Conservation (phyloP, 805 yeast species). For the Kazachstania bromeliacearum region DNA sequence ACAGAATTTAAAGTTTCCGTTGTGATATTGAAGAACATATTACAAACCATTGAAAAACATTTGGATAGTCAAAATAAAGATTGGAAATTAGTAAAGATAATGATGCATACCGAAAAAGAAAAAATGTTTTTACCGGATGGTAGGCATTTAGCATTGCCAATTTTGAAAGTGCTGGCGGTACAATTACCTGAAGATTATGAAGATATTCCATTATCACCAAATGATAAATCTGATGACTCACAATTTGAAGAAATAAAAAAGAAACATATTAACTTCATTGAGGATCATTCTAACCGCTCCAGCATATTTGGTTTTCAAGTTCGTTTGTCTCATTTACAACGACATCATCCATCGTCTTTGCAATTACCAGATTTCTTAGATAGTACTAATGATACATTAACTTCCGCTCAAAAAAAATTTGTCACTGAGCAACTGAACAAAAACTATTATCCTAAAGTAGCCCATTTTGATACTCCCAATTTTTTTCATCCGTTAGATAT, state of each 20-base stretch:
- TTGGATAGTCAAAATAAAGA: slow-evolving; percentile 11
- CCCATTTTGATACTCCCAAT: slow-evolving; percentile 14
- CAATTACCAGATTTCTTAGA: slow-evolving; percentile 18
- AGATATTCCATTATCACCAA: slow-evolving; percentile 6
- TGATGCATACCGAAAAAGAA: slow-evolving; percentile 14
- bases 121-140: slow-evolving; percentile 4
- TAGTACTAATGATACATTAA: slow-evolving; percentile 9
- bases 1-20: slow-evolving; percentile 57
- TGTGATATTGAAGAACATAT: slow-evolving; percentile 38
- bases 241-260: background rate
- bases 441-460: slow-evolving; percentile 11
- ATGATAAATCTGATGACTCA: slow-evolving; percentile 5
- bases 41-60: slow-evolving; percentile 31
- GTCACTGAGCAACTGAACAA: slow-evolving; percentile 32
- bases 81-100: slow-evolving; percentile 19
- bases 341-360: slow-evolving; percentile 21
- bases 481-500: slow-evolving; percentile 23
- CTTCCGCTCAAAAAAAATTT: slow-evolving; percentile 39
- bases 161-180: slow-evolving; percentile 27
- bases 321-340: slow-evolving; percentile 29
- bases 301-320: slow-evolving; percentile 33
- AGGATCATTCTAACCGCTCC: background rate
- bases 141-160: slow-evolving; percentile 15
- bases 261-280: background rate
- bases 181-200: slow-evolving; percentile 27